Base-by-base conservation (phyloP, 2,329 filamentous ascomycete genomes). In the Tolypocladium tundrense region DNA sequence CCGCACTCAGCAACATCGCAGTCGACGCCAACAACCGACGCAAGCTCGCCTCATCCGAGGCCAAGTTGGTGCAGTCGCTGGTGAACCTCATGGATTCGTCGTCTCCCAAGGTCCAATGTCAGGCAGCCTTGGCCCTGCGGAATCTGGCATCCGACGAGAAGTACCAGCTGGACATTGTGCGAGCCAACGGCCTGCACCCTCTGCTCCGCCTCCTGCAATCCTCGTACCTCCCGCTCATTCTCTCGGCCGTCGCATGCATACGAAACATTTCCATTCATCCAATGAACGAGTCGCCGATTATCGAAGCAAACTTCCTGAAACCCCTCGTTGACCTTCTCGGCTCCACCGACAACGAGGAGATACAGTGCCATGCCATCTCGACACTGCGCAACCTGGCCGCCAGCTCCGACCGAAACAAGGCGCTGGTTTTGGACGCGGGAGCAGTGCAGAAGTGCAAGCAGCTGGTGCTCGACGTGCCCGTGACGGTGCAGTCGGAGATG, bases 391-490 rank as follows among this genome's bases (percentile, higher is more conserved):
- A 99, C 68, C 80, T 99, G 59, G 94, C 94, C 8, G 94, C 94
- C 57, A 97, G 92, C 74, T 97, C 93, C 9, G 94, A 99, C 71
- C 87, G 91, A 62, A 99, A 99, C 81, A 99, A 99, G 77, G 90
- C 95, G 59, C 81, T 99, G n/a, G 94, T 99, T 1, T 78, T 99
- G 54, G 91, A 97, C 73, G 94, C 94, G 40, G 94, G 94, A 31
- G 94, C 94, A 2, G 94, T 99, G 43, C 91, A 97, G 70, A 97
- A 97, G 73, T 99, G 94, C 85, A 97, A 97, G 75, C 91, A 97
- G 69, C 81, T 99, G 56, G 92, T 99, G 31, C 79, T 99, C 21
- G 88, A 95, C 58, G 94, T 97, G 3, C 91, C 94, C 0, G 82
- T 97, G 54, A 93, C 90, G 43, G 94, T 99, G 2, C 94, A 99